These are phyloP conservation scores for Tricholoma terreum DNA, from an alignment of 768 basidiomycete genomes.

Conservation along the genomic window DNA sequence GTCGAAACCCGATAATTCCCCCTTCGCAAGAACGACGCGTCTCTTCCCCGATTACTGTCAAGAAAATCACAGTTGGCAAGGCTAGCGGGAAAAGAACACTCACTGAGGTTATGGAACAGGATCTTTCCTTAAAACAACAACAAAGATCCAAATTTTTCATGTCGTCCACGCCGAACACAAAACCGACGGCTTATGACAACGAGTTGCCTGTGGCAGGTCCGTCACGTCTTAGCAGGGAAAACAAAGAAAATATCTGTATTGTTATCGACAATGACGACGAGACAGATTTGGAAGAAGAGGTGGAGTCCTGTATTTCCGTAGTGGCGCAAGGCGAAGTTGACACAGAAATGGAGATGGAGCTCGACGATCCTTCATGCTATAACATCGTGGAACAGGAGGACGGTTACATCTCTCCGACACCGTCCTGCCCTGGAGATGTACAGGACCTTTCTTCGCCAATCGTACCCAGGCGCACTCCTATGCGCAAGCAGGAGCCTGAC, in stretches of 20 bases:
- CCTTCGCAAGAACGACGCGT: constrained; percentile 15
- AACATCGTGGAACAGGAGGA: constrained; percentile 69
- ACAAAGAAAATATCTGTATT: constrained; percentile 44
- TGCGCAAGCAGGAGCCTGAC: constrained; percentile 1
- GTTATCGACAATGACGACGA: constrained; percentile 25
- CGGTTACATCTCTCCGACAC: constrained; percentile 75
- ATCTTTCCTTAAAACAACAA: constrained; percentile 43
- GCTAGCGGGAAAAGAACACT: constrained; percentile 77
- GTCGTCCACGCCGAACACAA: constrained; percentile 9
- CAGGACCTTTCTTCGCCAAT: constrained; percentile 69
- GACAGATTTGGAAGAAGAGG: constrained; percentile 16
- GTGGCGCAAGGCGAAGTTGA: constrained; percentile 38
- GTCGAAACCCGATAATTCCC: constrained; percentile 41
- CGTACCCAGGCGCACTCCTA: constrained; percentile 22
- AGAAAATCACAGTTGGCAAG: constrained; percentile 41
- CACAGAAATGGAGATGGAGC: constrained; percentile 34
- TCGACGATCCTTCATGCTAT: constrained; percentile 39
- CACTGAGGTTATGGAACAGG: constrained; percentile 66
- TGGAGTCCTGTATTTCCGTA: constrained; percentile 27
- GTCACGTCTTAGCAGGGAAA: constrained; percentile 27
- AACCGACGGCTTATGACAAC: constrained; percentile 7
- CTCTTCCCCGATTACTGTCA: constrained; percentile 14
- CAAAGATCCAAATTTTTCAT: constrained; percentile 41
- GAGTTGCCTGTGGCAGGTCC: constrained; percentile 25
- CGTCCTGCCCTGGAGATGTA: constrained; percentile 51